Conservation (phyloP, 129 eudicot genomes). For the Arctium minus region DNA sequence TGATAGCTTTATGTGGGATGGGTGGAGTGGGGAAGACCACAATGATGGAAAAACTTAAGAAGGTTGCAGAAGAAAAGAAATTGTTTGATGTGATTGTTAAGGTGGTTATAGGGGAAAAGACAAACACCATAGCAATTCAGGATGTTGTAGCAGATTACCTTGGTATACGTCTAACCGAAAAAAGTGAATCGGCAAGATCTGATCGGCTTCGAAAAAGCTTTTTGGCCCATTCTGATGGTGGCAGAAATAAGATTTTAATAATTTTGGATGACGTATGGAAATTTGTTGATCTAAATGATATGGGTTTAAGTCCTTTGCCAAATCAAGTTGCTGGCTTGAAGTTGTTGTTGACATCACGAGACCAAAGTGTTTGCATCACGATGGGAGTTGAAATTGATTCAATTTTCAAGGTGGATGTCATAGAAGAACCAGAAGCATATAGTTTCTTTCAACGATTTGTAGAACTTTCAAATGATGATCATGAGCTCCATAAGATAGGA, state of each 20-base stretch:
- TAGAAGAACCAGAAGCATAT: neutral
- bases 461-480: neutral
- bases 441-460: neutral
- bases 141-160: neutral
- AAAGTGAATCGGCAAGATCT: neutral
- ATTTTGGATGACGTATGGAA: neutral
- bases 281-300: neutral
- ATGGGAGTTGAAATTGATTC: neutral
- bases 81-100: neutral
- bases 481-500: neutral
- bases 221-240: neutral
- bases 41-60: slow-evolving; percentile 1
- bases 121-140: neutral
- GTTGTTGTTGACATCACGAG: neutral
- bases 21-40: slow-evolving; percentile 19
- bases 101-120: neutral
- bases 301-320: slow-evolving; percentile 5
- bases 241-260: neutral
- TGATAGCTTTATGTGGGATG: slow-evolving; percentile 16
- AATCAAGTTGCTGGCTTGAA: neutral
- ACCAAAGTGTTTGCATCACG: neutral
- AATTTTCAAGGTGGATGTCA: neutral
- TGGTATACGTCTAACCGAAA: neutral
- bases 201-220: neutral
- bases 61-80: neutral